Percentiles rank a stretch among this genome's conserved stretches.
Evolutionary conservation across 176 grass and related monocot species (phyloP).

Genomic region (Thalia dealbata): DNA sequence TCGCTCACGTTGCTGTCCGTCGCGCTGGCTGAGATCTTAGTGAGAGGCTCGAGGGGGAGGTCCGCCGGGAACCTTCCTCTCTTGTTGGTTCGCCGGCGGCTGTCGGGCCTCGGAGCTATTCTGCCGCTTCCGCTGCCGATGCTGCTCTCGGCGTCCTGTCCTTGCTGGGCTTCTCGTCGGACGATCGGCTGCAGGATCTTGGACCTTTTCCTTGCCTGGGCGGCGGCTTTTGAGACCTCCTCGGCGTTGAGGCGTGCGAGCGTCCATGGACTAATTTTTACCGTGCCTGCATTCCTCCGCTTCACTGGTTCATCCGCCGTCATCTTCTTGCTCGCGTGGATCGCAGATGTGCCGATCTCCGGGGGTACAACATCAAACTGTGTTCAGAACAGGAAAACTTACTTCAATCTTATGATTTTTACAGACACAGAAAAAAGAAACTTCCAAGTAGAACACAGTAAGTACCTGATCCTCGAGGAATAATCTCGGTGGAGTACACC

Average conservation of each 20-base stretch:
- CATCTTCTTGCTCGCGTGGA: slow-evolving; percentile 42
- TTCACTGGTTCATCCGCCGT: slow-evolving; percentile 57
- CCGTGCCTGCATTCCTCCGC: slow-evolving; percentile 45
- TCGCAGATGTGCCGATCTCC: slow-evolving; percentile 56
- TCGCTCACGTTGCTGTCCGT: slow-evolving; percentile 51
- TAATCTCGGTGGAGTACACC: slow-evolving; percentile 89
- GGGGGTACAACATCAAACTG: slow-evolving; percentile 94
- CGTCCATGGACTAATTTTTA: slow-evolving; percentile 97
- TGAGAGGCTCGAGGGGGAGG: slow-evolving; percentile 64
- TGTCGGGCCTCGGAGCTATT: slow-evolving; percentile 19
- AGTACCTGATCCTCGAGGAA: slow-evolving; percentile 96
- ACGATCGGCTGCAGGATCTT: slow-evolving; percentile 64
- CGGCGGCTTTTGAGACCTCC: slow-evolving; percentile 91
- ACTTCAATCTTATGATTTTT: too few relatives aligned
- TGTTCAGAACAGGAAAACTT: too few relatives aligned
- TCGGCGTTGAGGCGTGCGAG: slow-evolving; percentile 89
- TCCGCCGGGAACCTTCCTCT: slow-evolving; percentile 39
- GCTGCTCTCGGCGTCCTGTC: slow-evolving; percentile 29
- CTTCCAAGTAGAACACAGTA: too few relatives aligned
- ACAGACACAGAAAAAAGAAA: too few relatives aligned
- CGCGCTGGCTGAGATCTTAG: slow-evolving; percentile 52
- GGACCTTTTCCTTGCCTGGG: slow-evolving; percentile 78
- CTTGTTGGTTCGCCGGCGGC: slow-evolving; percentile 35
- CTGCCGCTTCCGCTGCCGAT: slow-evolving; percentile 26
- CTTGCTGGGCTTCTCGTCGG: slow-evolving; percentile 26